Conservation (phyloP, 495 filamentous ascomycete species). For the Pseudotulostoma volvatum region DNA sequence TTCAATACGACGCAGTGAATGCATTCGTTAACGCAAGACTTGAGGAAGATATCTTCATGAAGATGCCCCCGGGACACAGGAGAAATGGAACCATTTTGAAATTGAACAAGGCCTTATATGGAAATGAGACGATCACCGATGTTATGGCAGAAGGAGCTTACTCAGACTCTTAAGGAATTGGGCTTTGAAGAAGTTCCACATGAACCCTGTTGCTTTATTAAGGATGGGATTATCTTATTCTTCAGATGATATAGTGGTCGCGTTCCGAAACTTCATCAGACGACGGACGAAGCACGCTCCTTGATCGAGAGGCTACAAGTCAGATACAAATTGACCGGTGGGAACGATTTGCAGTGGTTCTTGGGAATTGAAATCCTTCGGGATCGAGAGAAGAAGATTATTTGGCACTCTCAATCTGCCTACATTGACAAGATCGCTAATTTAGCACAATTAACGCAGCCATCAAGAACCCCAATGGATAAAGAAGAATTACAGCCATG, state of each 20-base stretch:
- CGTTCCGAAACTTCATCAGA: neutral
- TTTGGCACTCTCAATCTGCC: conserved; percentile 7
- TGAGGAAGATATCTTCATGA: conserved; percentile 6
- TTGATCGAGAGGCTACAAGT: conserved; percentile 4
- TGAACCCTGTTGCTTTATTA: conserved; percentile 9
- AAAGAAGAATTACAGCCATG: conserved; percentile 3
- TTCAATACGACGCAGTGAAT: conserved; percentile 11
- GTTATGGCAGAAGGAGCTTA: conserved; percentile 12
- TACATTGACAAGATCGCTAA: conserved; percentile 8
- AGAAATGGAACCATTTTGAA: conserved; percentile 1
- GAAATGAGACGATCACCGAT: conserved; percentile 8
- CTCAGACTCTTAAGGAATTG: conserved; percentile 7
- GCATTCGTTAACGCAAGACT: conserved; percentile 14
- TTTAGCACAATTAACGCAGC: neutral
- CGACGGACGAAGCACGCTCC: conserved; percentile 3
- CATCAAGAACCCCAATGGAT: neutral
- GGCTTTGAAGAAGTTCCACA: conserved; percentile 7
- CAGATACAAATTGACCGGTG: conserved; percentile 3
- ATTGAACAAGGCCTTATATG: conserved; percentile 10
- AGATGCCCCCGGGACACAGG: conserved; percentile 6
- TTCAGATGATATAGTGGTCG: conserved; percentile 12
- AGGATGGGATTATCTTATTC: conserved; percentile 10
- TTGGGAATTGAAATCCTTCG: conserved; percentile 10
- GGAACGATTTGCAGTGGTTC: conserved; percentile 1
- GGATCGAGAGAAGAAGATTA: conserved; percentile 4